phyloP scores from a whole-genome alignment of 495 filamentous ascomycete species.

The Penicillium alfredii region DNA sequence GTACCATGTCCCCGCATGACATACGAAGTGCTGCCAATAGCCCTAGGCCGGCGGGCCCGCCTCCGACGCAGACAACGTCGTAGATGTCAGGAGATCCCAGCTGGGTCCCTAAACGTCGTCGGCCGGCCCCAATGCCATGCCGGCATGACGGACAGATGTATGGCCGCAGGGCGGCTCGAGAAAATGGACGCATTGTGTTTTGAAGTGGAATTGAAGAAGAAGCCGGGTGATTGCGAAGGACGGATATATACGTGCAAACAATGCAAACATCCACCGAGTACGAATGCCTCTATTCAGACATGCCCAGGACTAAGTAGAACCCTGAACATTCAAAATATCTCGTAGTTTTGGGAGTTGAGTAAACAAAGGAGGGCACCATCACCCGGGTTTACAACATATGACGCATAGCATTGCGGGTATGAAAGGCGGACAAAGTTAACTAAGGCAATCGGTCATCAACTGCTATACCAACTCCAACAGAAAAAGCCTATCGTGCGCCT shows the following conservation, averaged over 20 bases:
- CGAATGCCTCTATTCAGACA: too few relatives aligned
- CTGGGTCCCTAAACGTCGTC: slow-evolving; percentile 28
- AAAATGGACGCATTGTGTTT: slow-evolving; percentile 34
- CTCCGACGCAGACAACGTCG: slow-evolving; percentile 93
- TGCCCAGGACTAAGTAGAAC: too few relatives aligned
- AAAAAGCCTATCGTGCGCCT: slow-evolving; percentile 5
- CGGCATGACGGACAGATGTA: slow-evolving; percentile 42
- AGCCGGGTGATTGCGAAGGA: slow-evolving; percentile 14
- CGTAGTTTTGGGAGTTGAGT: too few relatives aligned
- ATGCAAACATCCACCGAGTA: slow-evolving; percentile 2
- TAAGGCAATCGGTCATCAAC: slow-evolving; percentile 10
- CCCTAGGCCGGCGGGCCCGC: slow-evolving; percentile 90
- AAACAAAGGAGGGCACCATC: too few relatives aligned
- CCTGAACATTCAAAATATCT: too few relatives aligned
- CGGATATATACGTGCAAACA: slow-evolving; percentile 7
- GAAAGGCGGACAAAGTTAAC: slow-evolving; percentile 17
- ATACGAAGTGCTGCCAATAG: slow-evolving; percentile 80
- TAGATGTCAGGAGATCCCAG: slow-evolving; percentile 52
- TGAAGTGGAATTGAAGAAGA: slow-evolving; percentile 5
- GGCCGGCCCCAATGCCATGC: slow-evolving; percentile 20
- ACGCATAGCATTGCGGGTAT: slow-evolving; percentile 26
- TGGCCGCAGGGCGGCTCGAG: slow-evolving; percentile 28
- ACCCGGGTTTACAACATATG: too few relatives aligned
- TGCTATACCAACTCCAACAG: slow-evolving; percentile 14
- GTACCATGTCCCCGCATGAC: slow-evolving; percentile 22